phyloP scores from a whole-genome alignment of 306 rosid genomes.

The Benincasa hispida region DNA sequence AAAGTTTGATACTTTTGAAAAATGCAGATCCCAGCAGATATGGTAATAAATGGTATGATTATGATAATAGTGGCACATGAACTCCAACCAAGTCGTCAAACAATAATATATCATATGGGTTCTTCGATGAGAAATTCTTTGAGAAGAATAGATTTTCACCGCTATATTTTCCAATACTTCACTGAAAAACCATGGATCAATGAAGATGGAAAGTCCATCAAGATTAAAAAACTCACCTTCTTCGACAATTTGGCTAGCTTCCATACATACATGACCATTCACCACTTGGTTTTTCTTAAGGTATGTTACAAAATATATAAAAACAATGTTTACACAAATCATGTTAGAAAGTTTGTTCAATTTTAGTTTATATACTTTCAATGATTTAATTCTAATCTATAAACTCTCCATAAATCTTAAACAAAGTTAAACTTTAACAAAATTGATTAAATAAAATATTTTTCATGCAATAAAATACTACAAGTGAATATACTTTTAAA shows the following conservation, averaged over 20 bases:
- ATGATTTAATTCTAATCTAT: too few relatives aligned
- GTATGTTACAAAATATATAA: too few relatives aligned
- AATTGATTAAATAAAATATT: too few relatives aligned
- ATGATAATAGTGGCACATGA: slow-evolving; percentile 51
- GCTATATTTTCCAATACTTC: slow-evolving; percentile 31
- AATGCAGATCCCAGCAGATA: neutral
- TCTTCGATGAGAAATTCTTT: slow-evolving; percentile 45
- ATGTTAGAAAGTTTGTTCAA: too few relatives aligned
- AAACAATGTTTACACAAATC: too few relatives aligned
- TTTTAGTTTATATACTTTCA: too few relatives aligned
- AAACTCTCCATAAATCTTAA: too few relatives aligned
- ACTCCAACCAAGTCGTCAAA: slow-evolving; percentile 12
- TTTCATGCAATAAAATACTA: too few relatives aligned
- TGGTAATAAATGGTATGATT: slow-evolving; percentile 12
- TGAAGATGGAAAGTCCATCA: slow-evolving; percentile 48
- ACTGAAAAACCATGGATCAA: slow-evolving; percentile 53
- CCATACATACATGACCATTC: slow-evolving; percentile 49
- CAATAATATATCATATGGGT: slow-evolving; percentile 62
- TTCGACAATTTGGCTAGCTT: slow-evolving; percentile 53
- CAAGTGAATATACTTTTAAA: too few relatives aligned
- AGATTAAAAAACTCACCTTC: slow-evolving; percentile 27
- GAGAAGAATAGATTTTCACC: slow-evolving; percentile 20
- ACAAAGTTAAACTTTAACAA: too few relatives aligned
- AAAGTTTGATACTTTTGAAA: too few relatives aligned
- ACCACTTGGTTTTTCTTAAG: slow-evolving; percentile 46